phyloP scores from a whole-genome alignment of 257 asterid species.

The Fraxinus pennsylvanica region DNA sequence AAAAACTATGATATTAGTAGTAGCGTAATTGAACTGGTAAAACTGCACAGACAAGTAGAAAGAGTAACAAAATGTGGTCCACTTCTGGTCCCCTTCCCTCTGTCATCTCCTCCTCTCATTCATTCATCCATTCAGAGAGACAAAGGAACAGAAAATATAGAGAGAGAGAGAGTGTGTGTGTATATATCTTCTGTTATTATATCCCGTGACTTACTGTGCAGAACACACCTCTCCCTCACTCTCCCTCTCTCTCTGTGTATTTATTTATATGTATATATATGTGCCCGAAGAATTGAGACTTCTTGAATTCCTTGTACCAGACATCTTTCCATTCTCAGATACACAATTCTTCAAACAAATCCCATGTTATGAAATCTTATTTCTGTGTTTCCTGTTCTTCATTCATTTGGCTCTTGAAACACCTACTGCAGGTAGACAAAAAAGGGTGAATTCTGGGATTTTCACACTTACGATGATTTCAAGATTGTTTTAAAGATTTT shows the following conservation, averaged over 20 bases:
- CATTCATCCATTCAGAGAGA: conserved; percentile 29
- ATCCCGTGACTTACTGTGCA: conserved; percentile 62
- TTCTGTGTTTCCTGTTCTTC: neutral
- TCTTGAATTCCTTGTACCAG: conserved; percentile 23
- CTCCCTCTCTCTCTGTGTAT: neutral
- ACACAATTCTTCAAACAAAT: conserved; percentile 6
- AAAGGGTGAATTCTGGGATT: conserved; percentile 2
- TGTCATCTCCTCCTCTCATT: conserved; percentile 29
- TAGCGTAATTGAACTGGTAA: neutral
- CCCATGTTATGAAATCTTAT: conserved; percentile 8
- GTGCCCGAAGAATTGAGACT: neutral
- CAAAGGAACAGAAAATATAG: neutral
- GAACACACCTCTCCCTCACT: neutral
- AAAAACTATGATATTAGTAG: neutral
- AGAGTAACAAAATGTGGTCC: conserved; percentile 38
- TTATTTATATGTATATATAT: neutral
- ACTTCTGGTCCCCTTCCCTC: conserved; percentile 39
- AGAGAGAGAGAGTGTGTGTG: conserved; percentile 1
- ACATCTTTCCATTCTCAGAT: conserved; percentile 31
- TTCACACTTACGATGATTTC: conserved; percentile 23
- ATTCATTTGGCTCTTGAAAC: neutral
- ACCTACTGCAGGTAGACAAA: neutral
- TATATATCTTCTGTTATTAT: conserved; percentile 24
- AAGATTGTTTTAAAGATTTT: conserved; percentile 21
- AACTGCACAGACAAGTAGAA: neutral